A percentile compares a stretch with the other conserved stretches of the same genome.
These are phyloP conservation scores for Suillus spraguei DNA, from an alignment of 768 basidiomycete genomes.

Conservation along the genomic window DNA sequence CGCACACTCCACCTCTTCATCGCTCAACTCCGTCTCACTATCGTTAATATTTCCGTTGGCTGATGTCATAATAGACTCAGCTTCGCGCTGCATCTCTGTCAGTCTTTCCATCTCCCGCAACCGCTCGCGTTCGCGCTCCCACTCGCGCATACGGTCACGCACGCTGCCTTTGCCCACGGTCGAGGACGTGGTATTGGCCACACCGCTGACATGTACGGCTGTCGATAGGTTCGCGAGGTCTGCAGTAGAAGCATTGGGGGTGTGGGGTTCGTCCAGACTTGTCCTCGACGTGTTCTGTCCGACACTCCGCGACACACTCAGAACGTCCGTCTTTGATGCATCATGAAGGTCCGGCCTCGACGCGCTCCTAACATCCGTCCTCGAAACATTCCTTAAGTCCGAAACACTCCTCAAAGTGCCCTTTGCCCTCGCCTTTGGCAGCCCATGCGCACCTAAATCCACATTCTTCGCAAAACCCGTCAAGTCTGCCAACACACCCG, in stretches of 20 bases:
- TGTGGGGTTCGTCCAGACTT: conserved; percentile 19
- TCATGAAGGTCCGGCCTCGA: background rate
- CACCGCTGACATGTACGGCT: conserved; percentile 4
- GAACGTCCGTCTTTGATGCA: background rate
- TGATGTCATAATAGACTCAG: conserved; percentile 15
- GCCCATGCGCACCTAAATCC: conserved; percentile 32
- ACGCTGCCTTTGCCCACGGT: conserved; percentile 34
- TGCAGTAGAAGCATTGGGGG: conserved; percentile 14
- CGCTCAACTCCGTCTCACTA: conserved; percentile 22
- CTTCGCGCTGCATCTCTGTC: conserved; percentile 58
- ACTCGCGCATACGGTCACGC: conserved; percentile 69
- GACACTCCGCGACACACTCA: background rate
- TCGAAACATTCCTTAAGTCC: conserved; percentile 26
- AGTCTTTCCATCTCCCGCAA: conserved; percentile 68
- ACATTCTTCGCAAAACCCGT: conserved; percentile 39
- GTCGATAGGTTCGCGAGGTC: conserved; percentile 23
- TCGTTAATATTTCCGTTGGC: conserved; percentile 41
- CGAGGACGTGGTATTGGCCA: conserved; percentile 10
- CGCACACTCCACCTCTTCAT: conserved; percentile 31
- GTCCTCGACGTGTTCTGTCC: conserved; percentile 14
- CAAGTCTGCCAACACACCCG: conserved; percentile 41
- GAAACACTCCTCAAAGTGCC: conserved; percentile 40
- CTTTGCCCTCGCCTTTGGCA: conserved; percentile 26
- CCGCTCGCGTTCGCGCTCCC: conserved; percentile 73
- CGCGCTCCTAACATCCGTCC: conserved; percentile 19